These are phyloP conservation scores for Podaxis pistillaris DNA, from an alignment of 768 basidiomycete genomes.

Conservation along the genomic window DNA sequence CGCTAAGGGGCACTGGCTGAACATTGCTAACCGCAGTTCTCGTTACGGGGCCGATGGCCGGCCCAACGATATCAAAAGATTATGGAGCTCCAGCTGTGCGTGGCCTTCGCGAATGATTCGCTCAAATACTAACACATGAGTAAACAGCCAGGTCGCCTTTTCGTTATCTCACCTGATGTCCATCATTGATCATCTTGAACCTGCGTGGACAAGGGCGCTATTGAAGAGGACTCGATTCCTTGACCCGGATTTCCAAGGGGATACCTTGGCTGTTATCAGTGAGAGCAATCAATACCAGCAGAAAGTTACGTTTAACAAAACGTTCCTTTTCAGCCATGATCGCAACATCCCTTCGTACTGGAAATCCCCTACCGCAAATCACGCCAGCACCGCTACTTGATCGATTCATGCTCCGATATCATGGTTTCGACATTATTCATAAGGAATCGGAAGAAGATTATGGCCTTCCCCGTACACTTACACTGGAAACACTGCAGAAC, in stretches of 20 bases:
- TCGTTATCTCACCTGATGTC: constrained; percentile 74
- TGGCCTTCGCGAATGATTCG: neutral
- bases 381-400: constrained; percentile 72
- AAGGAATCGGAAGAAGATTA: constrained; percentile 73
- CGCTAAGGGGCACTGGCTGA: neutral
- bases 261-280: constrained; percentile 82
- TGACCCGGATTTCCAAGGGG: constrained; percentile 82
- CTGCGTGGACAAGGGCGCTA: constrained; percentile 76
- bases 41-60: constrained; percentile 77
- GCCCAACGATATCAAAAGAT: constrained; percentile 72
- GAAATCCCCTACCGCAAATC: constrained; percentile 78
- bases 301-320: neutral
- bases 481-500: constrained; percentile 69
- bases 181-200: constrained; percentile 68
- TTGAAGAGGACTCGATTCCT: constrained; percentile 71
- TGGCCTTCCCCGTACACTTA: constrained; percentile 69
- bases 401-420: constrained; percentile 43
- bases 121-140: neutral
- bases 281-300: constrained; percentile 17
- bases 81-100: constrained; percentile 66
- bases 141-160: constrained; percentile 60
- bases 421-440: constrained; percentile 67
- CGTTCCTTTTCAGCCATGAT: constrained; percentile 56
- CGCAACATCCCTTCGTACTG: constrained; percentile 71
- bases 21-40: constrained; percentile 47